Base-by-base conservation (phyloP, 1,284 basidiomycete genomes). In the Rhodotorula sp. region DNA sequence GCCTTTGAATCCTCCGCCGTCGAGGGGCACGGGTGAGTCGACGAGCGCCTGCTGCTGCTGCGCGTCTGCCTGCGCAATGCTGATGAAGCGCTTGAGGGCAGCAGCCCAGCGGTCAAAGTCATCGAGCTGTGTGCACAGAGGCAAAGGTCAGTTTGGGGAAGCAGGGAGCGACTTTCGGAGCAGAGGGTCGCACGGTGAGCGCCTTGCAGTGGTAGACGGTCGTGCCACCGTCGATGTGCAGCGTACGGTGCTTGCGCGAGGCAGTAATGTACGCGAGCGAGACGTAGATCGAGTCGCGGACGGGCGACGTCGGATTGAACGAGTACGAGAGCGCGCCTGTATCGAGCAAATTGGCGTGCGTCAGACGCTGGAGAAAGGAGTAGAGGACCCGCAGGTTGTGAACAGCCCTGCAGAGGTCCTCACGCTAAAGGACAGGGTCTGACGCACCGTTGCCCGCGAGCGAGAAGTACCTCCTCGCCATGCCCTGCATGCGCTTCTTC, bases 401-500 rank as follows among this genome's bases (percentile, higher is more conserved):
- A 34, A 34, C 2, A 34, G 34, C 34, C 34, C 34, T 34, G 34
- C 34, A 34, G 34, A 34, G 34, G 34, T 34, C 34, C 34, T 34
- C 2, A 34, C 34, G 34, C 34, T 2, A 5, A 34, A 34, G 34
- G 34, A 34, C 34, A 49, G 21, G 25, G 46, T 2, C 16, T n/a
- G 34, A 57, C 48, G 54, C 17, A 34, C 64, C 68, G 58, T 45
- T 61, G 34, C 25, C 42, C 7, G 55, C 56, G 23, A 76, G 57
- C 4, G 64, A 23, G 21, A 68, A 62, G 71, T 69, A 74, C 17
- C 75, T 55, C 34, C 67, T 45, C 16, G 61, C 61, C 54, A 73
- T 77, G 88, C 91, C 91, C 84, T 92, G 91, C 88, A 92, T 88
- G 82, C 91, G 88, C 82, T 87, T 91, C 84, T 66, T 61, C 55